These are phyloP conservation scores for Arabidopsis thaliana DNA, from an alignment of 345 rosid genomes.

Conservation along the genomic window DNA sequence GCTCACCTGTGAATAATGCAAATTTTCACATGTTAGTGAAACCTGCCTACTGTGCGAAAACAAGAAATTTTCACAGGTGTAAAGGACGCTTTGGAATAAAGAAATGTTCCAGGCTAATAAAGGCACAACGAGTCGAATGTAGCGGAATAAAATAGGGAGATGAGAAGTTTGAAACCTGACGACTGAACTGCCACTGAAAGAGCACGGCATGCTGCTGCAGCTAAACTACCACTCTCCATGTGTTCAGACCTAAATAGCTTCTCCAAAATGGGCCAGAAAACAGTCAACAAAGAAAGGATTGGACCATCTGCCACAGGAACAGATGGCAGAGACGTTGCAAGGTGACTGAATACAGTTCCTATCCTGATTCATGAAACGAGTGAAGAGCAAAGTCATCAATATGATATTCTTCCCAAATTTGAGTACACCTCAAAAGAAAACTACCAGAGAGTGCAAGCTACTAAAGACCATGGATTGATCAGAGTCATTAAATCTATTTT, in stretches of 20 bases:
- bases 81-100: neutral
- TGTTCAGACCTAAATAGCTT: conserved; percentile 79
- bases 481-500: neutral
- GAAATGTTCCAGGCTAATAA: conserved; percentile 23
- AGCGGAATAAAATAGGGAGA: conserved; percentile 3
- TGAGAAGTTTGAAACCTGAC: conserved; percentile 60
- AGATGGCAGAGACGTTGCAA: conserved; percentile 54
- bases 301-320: conserved; percentile 70
- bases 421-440: conserved; percentile 11
- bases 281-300: conserved; percentile 61
- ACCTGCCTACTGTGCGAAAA: neutral
- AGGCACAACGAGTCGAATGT: conserved; percentile 14
- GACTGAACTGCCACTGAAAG: conserved; percentile 93
- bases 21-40: conserved; percentile 8
- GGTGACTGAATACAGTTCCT: conserved; percentile 89
- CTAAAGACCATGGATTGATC: neutral
- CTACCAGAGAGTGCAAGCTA: conserved; percentile 21
- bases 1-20: conserved; percentile 71
- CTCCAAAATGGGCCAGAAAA: conserved; percentile 93
- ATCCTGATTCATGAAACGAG: conserved; percentile 55
- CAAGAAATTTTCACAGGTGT: neutral
- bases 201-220: conserved; percentile 89
- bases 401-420: conserved; percentile 16
- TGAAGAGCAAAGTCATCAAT: conserved; percentile 23
- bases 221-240: conserved; percentile 82